Percentiles rank a stretch among this genome's conserved stretches.
Conservation (phyloP, 2,329 filamentous ascomycete genomes). For the Sporothrix pallida region DNA sequence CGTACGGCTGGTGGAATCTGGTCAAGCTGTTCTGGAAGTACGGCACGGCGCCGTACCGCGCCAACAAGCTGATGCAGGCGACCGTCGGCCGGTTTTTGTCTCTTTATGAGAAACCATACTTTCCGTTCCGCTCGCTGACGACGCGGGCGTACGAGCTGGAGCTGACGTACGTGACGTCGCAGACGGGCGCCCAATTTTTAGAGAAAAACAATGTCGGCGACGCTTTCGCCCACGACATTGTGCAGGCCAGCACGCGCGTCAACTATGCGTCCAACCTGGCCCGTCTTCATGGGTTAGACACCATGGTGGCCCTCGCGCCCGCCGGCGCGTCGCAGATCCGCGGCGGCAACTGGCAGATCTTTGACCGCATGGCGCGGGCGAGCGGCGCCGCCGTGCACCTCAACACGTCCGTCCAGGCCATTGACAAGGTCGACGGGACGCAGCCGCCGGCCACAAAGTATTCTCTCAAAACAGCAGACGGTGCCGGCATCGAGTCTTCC, state of each 20-base stretch:
- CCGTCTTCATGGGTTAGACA: conserved; percentile 86
- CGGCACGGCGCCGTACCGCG: conserved; percentile 75
- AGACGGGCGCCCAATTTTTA: conserved; percentile 77
- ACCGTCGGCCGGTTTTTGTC: conserved; percentile 75
- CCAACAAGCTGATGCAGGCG: conserved; percentile 72
- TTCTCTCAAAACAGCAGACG: conserved; percentile 48
- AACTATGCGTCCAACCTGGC: conserved; percentile 92
- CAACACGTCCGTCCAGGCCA: conserved; percentile 67
- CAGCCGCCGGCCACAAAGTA: conserved; percentile 48
- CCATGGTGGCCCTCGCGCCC: conserved; percentile 90
- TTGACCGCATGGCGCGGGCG: conserved; percentile 75
- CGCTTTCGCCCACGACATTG: conserved; percentile 76
- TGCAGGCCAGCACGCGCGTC: conserved; percentile 89
- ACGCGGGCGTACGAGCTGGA: conserved; percentile 70
- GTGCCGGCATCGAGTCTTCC: conserved; percentile 42
- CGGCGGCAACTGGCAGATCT: conserved; percentile 95
- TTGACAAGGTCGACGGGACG: background rate
- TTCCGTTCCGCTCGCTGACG: conserved; percentile 81
- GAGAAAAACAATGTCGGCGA: conserved; percentile 68
- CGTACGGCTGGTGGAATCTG: conserved; percentile 77
- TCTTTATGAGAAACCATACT: conserved; percentile 80
- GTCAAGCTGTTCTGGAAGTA: conserved; percentile 85
- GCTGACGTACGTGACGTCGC: conserved; percentile 67
- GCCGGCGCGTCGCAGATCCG: conserved; percentile 78
- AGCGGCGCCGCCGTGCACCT: conserved; percentile 66